A percentile compares a stretch with the other conserved stretches of the same genome.
phyloP scores from a whole-genome alignment of 73 alveolate genomes.

The Paramecium pentaurelia region DNA sequence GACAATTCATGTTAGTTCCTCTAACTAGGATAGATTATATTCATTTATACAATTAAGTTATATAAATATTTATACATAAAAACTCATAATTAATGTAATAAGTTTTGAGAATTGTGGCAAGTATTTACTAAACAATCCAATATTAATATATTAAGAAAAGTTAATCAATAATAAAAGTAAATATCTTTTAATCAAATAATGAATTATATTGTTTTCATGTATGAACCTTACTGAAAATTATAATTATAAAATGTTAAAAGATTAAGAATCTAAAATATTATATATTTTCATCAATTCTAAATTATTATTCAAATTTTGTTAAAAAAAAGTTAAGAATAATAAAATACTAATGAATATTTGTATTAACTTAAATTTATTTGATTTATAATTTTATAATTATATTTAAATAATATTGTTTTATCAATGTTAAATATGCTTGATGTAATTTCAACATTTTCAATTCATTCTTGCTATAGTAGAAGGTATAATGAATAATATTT shows the following conservation, averaged over 20 bases:
- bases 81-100: neutral
- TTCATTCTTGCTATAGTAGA: slow-evolving; percentile 13
- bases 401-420: neutral
- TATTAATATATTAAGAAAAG: neutral
- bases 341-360: no score
- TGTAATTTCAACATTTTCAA: neutral
- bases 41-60: neutral
- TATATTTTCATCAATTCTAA: neutral
- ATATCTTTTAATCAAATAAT: neutral
- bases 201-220: neutral
- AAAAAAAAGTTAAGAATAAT: neutral
- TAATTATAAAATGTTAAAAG: no score
- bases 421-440: slow-evolving; percentile 17
- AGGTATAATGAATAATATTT: neutral
- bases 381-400: neutral
- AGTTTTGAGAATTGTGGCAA: neutral
- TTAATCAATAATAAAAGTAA: neutral
- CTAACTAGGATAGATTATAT: neutral
- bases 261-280: no score
- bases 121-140: neutral
- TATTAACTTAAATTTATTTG: neutral
- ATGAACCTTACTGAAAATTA: neutral
- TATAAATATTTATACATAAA: neutral
- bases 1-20: neutral
- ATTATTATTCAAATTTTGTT: no score